A percentile compares a stretch with the other conserved stretches of the same genome.
phyloP scores from a whole-genome alignment of 2,329 filamentous ascomycete species.

The Thielaviopsis musarum region DNA sequence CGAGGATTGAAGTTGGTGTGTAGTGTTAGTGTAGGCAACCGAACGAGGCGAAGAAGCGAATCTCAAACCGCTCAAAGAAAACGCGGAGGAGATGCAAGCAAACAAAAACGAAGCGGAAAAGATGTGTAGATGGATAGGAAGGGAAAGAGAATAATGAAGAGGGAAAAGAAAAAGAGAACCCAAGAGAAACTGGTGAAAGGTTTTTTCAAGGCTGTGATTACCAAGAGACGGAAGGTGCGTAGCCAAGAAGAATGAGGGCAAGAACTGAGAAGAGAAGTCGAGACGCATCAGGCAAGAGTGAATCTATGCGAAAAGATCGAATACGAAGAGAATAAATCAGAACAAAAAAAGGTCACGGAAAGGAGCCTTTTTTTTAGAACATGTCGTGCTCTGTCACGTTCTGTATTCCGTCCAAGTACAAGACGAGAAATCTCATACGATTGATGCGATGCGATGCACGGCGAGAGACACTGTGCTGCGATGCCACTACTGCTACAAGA shows the following conservation, averaged over 20 bases:
- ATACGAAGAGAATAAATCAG: neutral
- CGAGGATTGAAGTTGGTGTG: too few relatives aligned
- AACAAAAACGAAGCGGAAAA: neutral
- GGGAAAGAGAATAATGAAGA: slow-evolving; percentile 11
- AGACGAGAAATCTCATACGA: too few relatives aligned
- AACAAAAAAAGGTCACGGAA: neutral
- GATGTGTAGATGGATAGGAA: neutral
- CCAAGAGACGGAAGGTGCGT: too few relatives aligned
- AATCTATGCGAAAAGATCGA: neutral
- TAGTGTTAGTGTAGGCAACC: too few relatives aligned
- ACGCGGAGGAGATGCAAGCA: neutral
- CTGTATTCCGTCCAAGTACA: neutral
- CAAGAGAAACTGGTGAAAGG: too few relatives aligned
- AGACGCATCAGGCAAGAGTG: neutral
- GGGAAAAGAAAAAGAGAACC: slow-evolving; percentile 5
- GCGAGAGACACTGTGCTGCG: too few relatives aligned
- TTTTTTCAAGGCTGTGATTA: neutral
- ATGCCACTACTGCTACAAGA: too few relatives aligned
- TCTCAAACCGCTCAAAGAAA: too few relatives aligned
- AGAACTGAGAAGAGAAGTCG: neutral
- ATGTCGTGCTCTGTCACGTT: neutral
- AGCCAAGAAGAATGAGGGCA: neutral
- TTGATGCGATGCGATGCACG: too few relatives aligned
- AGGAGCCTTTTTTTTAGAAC: neutral
- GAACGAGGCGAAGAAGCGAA: too few relatives aligned